Evolutionary conservation across 2,329 filamentous ascomycete genomes (phyloP).

Genomic region (Verticillium alfalfae): DNA sequence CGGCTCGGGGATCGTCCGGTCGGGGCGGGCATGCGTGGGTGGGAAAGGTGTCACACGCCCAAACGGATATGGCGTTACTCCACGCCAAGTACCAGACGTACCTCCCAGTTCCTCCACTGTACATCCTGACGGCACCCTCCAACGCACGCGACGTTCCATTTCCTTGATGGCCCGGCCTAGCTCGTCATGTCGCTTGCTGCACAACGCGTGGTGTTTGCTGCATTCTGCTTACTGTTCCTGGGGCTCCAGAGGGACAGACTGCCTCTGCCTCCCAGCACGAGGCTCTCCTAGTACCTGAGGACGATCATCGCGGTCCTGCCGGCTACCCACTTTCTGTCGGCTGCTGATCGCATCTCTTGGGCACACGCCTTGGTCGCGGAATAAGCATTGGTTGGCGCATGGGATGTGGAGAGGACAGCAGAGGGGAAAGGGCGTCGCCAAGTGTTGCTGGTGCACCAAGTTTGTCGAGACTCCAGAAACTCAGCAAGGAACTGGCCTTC

Average conservation of each 20-base stretch:
- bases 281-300: neutral
- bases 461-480: neutral
- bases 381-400: neutral
- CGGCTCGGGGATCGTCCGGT: neutral
- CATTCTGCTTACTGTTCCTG: neutral
- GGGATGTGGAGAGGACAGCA: neutral
- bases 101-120: no score
- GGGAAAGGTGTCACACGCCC: neutral
- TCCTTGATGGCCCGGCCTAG: neutral
- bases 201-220: neutral
- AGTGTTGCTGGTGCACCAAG: neutral
- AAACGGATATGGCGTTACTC: neutral
- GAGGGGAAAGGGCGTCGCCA: neutral
- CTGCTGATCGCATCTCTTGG: neutral
- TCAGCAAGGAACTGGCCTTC: neutral
- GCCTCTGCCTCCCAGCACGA: neutral
- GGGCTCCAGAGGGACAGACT: neutral
- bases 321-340: neutral
- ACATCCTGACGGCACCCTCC: neutral
- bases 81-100: neutral
- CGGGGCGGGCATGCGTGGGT: neutral
- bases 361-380: neutral
- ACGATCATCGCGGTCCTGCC: neutral
- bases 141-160: neutral
- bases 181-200: neutral